phyloP scores from a whole-genome alignment of 768 basidiomycete genomes.

The Pisolithus marmoratus region DNA sequence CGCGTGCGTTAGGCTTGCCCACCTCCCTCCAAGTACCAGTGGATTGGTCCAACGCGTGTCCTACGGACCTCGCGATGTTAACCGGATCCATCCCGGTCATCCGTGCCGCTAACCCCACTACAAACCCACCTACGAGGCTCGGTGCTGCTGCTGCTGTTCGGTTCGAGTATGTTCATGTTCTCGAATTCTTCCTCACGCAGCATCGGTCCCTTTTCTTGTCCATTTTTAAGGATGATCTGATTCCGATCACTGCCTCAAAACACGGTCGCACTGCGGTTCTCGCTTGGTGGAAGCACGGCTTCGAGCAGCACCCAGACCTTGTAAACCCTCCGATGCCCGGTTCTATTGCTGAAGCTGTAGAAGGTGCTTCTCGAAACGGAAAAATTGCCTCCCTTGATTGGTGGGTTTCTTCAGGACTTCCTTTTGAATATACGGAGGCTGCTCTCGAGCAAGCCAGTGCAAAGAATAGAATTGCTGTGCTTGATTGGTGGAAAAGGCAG shows the following conservation, averaged over 20 bases:
- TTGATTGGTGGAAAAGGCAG: conserved; percentile 80
- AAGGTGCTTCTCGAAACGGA: conserved; percentile 74
- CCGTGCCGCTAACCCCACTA: conserved; percentile 50
- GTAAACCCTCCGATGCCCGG: conserved; percentile 48
- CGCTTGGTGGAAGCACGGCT: conserved; percentile 74
- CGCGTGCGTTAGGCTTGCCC: conserved; percentile 69
- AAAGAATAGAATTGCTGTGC: conserved; percentile 67
- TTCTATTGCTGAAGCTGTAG: conserved; percentile 65
- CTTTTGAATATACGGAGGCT: conserved; percentile 72
- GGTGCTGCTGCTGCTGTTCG: conserved; percentile 64
- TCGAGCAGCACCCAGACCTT: conserved; percentile 55
- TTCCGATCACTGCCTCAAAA: conserved; percentile 73
- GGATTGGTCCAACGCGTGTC: conserved; percentile 68
- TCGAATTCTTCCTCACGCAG: conserved; percentile 65
- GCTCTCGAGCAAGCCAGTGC: conserved; percentile 77
- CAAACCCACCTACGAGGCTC: conserved; percentile 59
- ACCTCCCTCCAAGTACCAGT: conserved; percentile 60
- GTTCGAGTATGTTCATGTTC: conserved; percentile 71
- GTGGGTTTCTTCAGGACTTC: conserved; percentile 67
- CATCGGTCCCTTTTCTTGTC: conserved; percentile 60
- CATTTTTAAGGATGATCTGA: conserved; percentile 59
- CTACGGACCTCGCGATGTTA: conserved; percentile 69
- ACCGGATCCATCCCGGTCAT: conserved; percentile 55
- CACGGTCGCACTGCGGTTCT: conserved; percentile 70
- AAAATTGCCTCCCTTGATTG: conserved; percentile 72